phyloP scores from a whole-genome alignment of 2,329 filamentous ascomycete species.

The Cladosporium sp. region DNA sequence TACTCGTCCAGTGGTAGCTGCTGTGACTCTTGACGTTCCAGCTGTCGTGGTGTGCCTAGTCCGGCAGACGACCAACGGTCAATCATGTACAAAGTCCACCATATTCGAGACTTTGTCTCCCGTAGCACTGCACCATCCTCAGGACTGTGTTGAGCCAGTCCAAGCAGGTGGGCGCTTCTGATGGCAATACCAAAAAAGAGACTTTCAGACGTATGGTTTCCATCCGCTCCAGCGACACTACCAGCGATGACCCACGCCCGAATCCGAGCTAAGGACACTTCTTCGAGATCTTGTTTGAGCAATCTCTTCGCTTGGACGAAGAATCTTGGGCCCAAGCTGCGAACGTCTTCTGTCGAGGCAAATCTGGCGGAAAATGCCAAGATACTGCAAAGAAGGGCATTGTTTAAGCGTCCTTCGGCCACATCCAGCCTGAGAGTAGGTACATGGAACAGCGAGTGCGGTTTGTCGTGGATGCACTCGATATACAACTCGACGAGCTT shows the following conservation, averaged over 20 bases:
- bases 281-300: conserved; percentile 29
- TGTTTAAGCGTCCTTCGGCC: background rate
- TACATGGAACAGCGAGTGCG: conserved; percentile 33
- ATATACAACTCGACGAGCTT: conserved; percentile 29
- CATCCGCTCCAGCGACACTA: conserved; percentile 32
- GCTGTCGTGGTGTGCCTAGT: conserved; percentile 32
- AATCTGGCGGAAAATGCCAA: background rate
- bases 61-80: conserved; percentile 39
- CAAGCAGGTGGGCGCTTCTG: conserved; percentile 14
- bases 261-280: conserved; percentile 36
- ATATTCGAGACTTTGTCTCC: conserved; percentile 36
- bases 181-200: conserved; percentile 33
- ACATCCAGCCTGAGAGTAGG: conserved; percentile 16
- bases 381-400: conserved; percentile 2
- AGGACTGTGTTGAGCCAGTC: background rate
- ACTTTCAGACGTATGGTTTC: conserved; percentile 34
- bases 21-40: conserved; percentile 18
- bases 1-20: conserved; percentile 37
- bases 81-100: conserved; percentile 42
- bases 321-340: conserved; percentile 14
- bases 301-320: conserved; percentile 17
- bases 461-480: conserved; percentile 32
- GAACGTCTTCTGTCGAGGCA: conserved; percentile 21
- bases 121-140: conserved; percentile 27
- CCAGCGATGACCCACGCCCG: conserved; percentile 41